Percentiles rank a stretch among this genome's conserved stretches.
These are phyloP conservation scores for Sarocladium oryzae DNA, from an alignment of 2,329 filamentous ascomycete genomes.

Conservation along the genomic window DNA sequence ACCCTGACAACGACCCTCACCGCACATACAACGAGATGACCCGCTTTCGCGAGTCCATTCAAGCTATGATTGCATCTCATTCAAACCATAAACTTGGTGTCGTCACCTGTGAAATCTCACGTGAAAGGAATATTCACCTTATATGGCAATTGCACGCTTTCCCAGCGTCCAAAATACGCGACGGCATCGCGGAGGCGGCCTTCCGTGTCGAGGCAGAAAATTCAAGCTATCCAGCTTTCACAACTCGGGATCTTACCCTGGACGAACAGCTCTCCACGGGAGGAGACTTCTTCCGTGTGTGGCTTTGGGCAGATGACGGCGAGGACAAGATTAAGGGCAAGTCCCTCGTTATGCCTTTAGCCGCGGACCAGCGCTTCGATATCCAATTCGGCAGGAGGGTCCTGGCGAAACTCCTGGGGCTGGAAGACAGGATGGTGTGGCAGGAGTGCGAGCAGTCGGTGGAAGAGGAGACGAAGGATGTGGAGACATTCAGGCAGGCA, in stretches of 20 bases:
- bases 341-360: conserved; percentile 67
- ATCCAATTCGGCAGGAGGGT: conserved; percentile 85
- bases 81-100: conserved; percentile 61
- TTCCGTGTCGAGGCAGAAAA: conserved; percentile 89
- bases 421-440: conserved; percentile 80
- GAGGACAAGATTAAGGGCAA: conserved; percentile 50
- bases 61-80: conserved; percentile 64
- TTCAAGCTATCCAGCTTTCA: conserved; percentile 45
- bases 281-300: conserved; percentile 72
- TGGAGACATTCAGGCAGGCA: conserved; percentile 68
- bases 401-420: conserved; percentile 75
- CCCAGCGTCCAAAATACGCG: conserved; percentile 57
- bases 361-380: conserved; percentile 71
- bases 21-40: conserved; percentile 75
- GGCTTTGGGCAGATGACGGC: conserved; percentile 64
- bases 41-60: conserved; percentile 68
- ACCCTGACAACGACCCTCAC: conserved; percentile 44
- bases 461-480: conserved; percentile 73
- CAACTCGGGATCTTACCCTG: conserved; percentile 41
- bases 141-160: conserved; percentile 93
- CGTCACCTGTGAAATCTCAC: conserved; percentile 90
- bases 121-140: conserved; percentile 71
- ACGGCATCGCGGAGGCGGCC: conserved; percentile 75
- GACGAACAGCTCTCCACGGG: conserved; percentile 36
- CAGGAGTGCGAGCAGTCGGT: conserved; percentile 72